Base-by-base conservation (phyloP, 2,329 filamentous ascomycete genomes). In the Setomelanomma holmii region DNA sequence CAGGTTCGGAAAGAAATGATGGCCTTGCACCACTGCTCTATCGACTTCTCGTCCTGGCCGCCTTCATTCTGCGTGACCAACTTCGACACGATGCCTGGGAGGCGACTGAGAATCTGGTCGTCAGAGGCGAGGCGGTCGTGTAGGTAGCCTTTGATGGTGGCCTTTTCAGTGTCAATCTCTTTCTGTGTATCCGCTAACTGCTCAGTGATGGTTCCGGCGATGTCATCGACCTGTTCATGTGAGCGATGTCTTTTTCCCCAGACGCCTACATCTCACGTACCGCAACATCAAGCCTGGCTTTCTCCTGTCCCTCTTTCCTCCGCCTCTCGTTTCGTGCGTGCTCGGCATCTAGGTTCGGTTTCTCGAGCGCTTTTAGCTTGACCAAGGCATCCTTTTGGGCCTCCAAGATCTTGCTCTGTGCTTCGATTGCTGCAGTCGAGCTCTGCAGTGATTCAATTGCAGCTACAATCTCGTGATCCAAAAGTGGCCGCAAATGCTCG, bases 81-180 rank as follows among this genome's bases (percentile, higher is more conserved):
- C 58, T 87, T 86, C 52, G 81, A 81, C 0, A 86, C 82, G 1
- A 90, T 79, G 58, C 88, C 89, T 64, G 89, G 85, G 2, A 91
- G 75, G 52, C 86, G 86, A 17, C 82, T 78, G 1, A 90, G 75
- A 2, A 90, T 77, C 55, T 84, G 85, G 65, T 90, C 87, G 53
- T 91, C 88, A 1, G 85, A 83, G 7, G 79, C 77, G 7, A 89
- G 73, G 10, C 83, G 70, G 14, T 75, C 76, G 19, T 80, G 78
- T 0, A 86, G 74, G 1, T 79, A 79, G 49, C 80, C 76, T 40
- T 79, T 80, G 14, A 87, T 68, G 3, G 74, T 73, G 1, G 76
- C 69, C 4, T 76, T 77, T 0, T 80, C 76, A 0, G 73, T 73
- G 6, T 80, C 80, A 5, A 70, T 71, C 35, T 86, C 82, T 54